Conservation (phyloP, 108 stramenopile genomes). For the Fistulifera solaris region DNA sequence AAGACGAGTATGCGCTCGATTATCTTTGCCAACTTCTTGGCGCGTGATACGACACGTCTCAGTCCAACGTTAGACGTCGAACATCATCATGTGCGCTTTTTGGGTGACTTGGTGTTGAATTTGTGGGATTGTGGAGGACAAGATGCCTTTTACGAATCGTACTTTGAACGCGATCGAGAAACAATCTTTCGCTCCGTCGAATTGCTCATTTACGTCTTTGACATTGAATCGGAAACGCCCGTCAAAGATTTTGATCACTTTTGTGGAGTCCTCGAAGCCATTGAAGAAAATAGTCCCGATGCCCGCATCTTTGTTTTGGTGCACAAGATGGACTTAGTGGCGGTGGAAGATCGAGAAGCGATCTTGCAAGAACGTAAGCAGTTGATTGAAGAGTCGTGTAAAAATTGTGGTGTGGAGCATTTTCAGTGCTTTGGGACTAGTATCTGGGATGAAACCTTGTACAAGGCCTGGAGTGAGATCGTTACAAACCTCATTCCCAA, state of each 20-base stretch:
- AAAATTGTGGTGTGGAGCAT: constrained; percentile 59
- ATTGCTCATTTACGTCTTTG: constrained; percentile 98
- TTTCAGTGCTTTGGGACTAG: constrained; percentile 89
- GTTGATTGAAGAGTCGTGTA: constrained; percentile 71
- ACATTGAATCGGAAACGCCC: constrained; percentile 85
- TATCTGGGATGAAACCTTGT: constrained; percentile 99
- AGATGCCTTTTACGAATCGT: constrained; percentile 95
- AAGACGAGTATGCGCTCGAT: constrained; percentile 83
- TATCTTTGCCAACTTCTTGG: constrained; percentile 99
- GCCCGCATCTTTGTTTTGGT: constrained; percentile 94
- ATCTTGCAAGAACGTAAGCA: constrained; percentile 78
- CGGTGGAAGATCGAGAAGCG: constrained; percentile 68
- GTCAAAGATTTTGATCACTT: constrained; percentile 91
- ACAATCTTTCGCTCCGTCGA: constrained; percentile 96
- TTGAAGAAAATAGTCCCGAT: constrained; percentile 93
- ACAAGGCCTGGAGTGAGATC: constrained; percentile 95
- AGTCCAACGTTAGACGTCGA: constrained; percentile 96
- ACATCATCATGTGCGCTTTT: constrained; percentile 94
- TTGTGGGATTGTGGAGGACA: constrained; percentile 99
- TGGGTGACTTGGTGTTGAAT: constrained; percentile 95
- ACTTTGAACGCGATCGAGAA: constrained; percentile 96
- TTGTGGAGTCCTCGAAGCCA: constrained; percentile 80
- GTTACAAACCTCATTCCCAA: constrained; percentile 98
- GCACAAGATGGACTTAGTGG: constrained; percentile 99
- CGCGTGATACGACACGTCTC: constrained; percentile 92